Conservation (phyloP, 176 grass and related monocot species). For the Areca catechu region DNA sequence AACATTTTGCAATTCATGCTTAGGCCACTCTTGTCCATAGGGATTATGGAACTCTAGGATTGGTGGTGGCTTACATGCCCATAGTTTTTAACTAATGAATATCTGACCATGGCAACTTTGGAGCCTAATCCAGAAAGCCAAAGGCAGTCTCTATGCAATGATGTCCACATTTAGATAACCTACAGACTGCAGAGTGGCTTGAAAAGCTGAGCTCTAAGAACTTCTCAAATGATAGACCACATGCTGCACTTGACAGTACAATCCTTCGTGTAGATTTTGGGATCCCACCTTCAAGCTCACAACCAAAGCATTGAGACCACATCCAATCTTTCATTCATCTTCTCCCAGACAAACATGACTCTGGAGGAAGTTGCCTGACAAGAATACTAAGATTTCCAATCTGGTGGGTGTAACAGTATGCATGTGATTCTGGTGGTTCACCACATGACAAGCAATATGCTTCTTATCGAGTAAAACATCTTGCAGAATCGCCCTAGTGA, state of each 20-base stretch:
- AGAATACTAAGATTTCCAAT: slow-evolving; percentile 66
- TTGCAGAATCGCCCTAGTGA: slow-evolving; percentile 69
- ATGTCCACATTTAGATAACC: slow-evolving; percentile 74
- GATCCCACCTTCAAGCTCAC: slow-evolving; percentile 49
- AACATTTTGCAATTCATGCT: slow-evolving; percentile 54
- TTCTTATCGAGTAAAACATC: slow-evolving; percentile 61
- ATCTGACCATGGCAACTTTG: slow-evolving; percentile 80
- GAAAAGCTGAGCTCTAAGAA: slow-evolving; percentile 95
- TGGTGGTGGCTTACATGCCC: slow-evolving; percentile 60
- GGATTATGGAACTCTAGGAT: slow-evolving; percentile 58
- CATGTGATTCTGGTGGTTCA: slow-evolving; percentile 69
- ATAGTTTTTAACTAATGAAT: slow-evolving; percentile 70
- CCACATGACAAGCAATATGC: slow-evolving; percentile 68
- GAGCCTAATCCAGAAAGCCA: slow-evolving; percentile 86
- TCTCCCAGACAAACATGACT: slow-evolving; percentile 45
- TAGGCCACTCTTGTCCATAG: slow-evolving; percentile 41
- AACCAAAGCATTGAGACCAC: slow-evolving; percentile 84
- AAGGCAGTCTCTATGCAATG: slow-evolving; percentile 73
- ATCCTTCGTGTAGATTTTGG: slow-evolving; percentile 46
- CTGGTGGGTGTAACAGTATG: slow-evolving; percentile 70
- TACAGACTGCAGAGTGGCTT: slow-evolving; percentile 64
- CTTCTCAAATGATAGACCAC: slow-evolving; percentile 80
- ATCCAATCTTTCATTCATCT: slow-evolving; percentile 75
- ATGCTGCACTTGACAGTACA: slow-evolving; percentile 55
- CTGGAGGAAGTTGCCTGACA: slow-evolving; percentile 43